Evolutionary conservation across 139 green algal species (phyloP).

Genomic region (Micractinium sp.): DNA sequence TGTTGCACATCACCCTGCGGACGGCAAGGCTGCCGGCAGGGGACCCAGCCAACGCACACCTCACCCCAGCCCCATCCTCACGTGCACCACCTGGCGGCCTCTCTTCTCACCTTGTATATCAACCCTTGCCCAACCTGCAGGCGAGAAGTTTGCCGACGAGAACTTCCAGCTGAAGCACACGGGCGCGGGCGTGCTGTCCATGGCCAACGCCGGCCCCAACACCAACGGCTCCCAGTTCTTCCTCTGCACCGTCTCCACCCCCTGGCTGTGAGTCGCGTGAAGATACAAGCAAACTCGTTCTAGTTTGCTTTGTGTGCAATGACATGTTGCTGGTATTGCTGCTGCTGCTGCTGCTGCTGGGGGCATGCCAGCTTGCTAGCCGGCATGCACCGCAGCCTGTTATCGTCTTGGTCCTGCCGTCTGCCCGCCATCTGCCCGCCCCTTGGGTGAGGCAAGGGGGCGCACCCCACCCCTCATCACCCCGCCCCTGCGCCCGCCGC

Average conservation of each 20-base stretch:
- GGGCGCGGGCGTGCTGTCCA: slow-evolving; percentile 45
- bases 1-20: too few relatives aligned
- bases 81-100: neutral
- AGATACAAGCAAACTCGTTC: neutral
- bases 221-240: slow-evolving; percentile 85
- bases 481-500: too few relatives aligned
- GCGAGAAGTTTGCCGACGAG: slow-evolving; percentile 43
- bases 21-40: too few relatives aligned
- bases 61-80: slow-evolving; percentile 15
- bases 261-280: slow-evolving; percentile 64
- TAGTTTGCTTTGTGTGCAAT: neutral
- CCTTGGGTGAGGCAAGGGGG: too few relatives aligned
- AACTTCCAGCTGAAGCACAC: slow-evolving; percentile 60
- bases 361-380: too few relatives aligned
- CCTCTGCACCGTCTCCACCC: slow-evolving; percentile 45
- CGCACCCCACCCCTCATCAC: too few relatives aligned
- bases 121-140: neutral
- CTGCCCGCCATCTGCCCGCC: too few relatives aligned
- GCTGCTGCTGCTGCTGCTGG: too few relatives aligned
- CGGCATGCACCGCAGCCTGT: too few relatives aligned
- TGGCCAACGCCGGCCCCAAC: slow-evolving; percentile 72
- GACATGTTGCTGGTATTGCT: too few relatives aligned
- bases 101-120: neutral
- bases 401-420: too few relatives aligned
- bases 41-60: slow-evolving; percentile 53